Base-by-base conservation (phyloP, 805 yeast genomes). In the Candida railenensis region DNA sequence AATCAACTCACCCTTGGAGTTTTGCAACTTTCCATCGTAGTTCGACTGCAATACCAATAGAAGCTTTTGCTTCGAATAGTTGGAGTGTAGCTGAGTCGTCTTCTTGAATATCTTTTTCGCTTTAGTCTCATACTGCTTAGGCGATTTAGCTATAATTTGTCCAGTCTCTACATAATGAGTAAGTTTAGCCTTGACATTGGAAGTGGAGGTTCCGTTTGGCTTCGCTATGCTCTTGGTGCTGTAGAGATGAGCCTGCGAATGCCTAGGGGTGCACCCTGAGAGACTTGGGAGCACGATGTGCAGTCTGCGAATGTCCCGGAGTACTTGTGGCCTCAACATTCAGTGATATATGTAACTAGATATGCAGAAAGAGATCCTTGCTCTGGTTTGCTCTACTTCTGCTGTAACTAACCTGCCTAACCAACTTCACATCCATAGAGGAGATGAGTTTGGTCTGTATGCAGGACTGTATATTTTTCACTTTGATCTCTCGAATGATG, bases 141-240 rank as follows among this genome's bases (percentile, higher is more conserved):
- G 58, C 5, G 61, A 53, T 15, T 46, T 40, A 15, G 46, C 52
- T 32, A 53, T 40, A 30, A 65, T 50, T 43, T 62, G 59, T 4
- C 71, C 69, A 0, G 67, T 60, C 33, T 64, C 59, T 11, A 59
- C 39, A 41, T 61, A 65, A 49, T 61, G 53, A n/a, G 56, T 51
- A 22, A 67, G 57, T 39, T 65, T 62, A 16, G 55, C 38, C 40
- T 47, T 53, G 16, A 57, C 45, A 40, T 53, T 48, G 32, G 57
- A 49, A 7, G 22, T 25, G 30, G 30, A 25, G 30, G 30, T n/a
- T n/a, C n/a, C n/a, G n/a, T n/a, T n/a, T n/a, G n/a, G n/a, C n/a
- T n/a, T n/a, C n/a, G n/a, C n/a, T n/a, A n/a, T 25, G 30, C 30
- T 25, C 30, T 25, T 25, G 30, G 30, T 25, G 30, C 30, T 25